Evolutionary conservation across 192 early-diverging fungal genomes (phyloP).

Genomic region (Geosiphon pyriformis): DNA sequence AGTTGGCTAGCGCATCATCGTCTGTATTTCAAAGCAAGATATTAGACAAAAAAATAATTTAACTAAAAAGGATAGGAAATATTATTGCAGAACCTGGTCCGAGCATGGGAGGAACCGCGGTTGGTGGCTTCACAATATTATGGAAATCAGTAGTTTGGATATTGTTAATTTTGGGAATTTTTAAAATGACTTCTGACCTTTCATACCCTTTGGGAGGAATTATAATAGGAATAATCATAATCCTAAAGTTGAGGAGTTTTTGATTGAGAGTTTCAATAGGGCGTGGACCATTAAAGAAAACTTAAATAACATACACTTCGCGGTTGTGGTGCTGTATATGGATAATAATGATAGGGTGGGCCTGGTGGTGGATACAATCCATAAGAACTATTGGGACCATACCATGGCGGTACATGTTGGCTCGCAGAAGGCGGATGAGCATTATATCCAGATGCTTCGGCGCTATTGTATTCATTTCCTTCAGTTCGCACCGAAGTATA

Average conservation of each 20-base stretch:
- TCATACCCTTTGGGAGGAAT: neutral
- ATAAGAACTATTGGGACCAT: too few relatives aligned
- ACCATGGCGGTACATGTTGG: too few relatives aligned
- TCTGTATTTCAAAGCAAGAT: conserved; percentile 28
- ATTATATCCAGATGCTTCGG: too few relatives aligned
- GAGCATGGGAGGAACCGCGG: neutral
- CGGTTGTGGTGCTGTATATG: neutral
- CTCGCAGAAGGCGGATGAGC: too few relatives aligned
- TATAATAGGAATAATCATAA: neutral
- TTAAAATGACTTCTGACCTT: neutral
- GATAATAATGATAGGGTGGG: conserved; percentile 8
- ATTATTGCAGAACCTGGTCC: neutral
- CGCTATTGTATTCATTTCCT: too few relatives aligned
- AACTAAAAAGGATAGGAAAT: neutral
- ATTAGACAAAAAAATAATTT: neutral
- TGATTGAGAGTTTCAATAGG: neutral
- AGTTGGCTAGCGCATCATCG: conserved; percentile 55
- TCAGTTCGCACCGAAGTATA: too few relatives aligned
- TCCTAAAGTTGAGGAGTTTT: neutral
- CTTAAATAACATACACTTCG: neutral
- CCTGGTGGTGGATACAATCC: conserved; percentile 6
- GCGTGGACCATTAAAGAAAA: neutral
- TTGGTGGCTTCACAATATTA: neutral
- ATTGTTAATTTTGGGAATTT: neutral
- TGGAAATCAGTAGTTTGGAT: neutral